Evolutionary conservation across 176 grass and related monocot species (phyloP).

Genomic region (Rhynchospora tenuis): DNA sequence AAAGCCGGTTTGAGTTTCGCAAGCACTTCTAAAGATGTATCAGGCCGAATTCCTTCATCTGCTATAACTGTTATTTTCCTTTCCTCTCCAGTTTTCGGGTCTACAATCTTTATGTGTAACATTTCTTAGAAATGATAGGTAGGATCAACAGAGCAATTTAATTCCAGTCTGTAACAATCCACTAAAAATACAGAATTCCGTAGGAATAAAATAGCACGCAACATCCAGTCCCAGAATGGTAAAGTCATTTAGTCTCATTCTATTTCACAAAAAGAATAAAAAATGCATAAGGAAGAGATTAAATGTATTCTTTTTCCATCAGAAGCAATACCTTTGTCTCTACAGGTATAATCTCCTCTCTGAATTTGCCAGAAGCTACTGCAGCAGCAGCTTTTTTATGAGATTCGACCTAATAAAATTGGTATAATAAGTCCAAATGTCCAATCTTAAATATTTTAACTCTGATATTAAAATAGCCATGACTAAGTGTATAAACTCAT

Average conservation of each 20-base stretch:
- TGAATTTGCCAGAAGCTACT: slow-evolving; percentile 70
- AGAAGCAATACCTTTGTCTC: slow-evolving; percentile 52
- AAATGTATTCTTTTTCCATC: neutral
- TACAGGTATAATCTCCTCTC: slow-evolving; percentile 90
- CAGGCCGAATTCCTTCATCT: slow-evolving; percentile 74
- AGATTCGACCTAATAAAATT: slow-evolving; percentile 74
- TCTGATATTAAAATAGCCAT: neutral
- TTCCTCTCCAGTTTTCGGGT: slow-evolving; percentile 80
- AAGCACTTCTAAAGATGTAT: slow-evolving; percentile 54
- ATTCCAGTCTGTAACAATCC: neutral
- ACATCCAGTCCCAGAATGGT: neutral
- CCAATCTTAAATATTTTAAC: neutral
- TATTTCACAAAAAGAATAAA: neutral
- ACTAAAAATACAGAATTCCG: neutral
- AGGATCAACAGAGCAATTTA: neutral
- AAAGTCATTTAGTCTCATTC: neutral
- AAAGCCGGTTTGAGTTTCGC: slow-evolving; percentile 89
- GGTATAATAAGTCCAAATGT: slow-evolving; percentile 22
- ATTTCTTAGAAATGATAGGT: slow-evolving; percentile 6
- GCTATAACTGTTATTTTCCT: slow-evolving; percentile 51
- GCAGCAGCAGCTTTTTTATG: slow-evolving; percentile 75
- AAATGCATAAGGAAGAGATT: neutral
- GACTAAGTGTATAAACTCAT: slow-evolving; percentile 15
- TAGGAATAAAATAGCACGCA: neutral
- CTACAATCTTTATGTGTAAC: slow-evolving; percentile 44